A percentile compares a stretch with the other conserved stretches of the same genome.
These are phyloP conservation scores for Fusarium coicis DNA, from an alignment of 2,329 filamentous ascomycete genomes.

Conservation along the genomic window DNA sequence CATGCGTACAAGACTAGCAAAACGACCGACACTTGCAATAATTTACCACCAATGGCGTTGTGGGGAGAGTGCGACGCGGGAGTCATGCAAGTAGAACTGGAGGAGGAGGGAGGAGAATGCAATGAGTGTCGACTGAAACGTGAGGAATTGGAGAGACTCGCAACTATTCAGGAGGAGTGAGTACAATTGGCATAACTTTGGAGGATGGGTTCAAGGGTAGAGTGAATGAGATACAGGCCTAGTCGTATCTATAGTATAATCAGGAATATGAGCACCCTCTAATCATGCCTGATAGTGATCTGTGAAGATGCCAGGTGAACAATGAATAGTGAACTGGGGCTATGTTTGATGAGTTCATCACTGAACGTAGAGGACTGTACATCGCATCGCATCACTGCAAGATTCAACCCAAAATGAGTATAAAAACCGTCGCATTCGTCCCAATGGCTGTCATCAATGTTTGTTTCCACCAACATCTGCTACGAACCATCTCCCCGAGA, in stretches of 20 bases:
- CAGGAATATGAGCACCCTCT: accelerated
- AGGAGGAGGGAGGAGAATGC: background rate
- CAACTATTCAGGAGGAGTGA: background rate
- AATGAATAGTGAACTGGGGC: background rate
- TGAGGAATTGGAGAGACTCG: background rate
- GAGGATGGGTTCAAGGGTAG: accelerated
- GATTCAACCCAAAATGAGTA: no score
- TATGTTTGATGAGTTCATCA: background rate
- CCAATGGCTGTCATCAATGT: no score
- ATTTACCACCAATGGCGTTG: background rate
- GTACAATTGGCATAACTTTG: background rate
- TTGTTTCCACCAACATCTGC: accelerated
- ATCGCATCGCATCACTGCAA: accelerated
- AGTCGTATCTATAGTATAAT: accelerated
- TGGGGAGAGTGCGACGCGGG: background rate
- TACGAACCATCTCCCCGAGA: accelerated
- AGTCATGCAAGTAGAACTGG: background rate
- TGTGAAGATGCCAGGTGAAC: accelerated
- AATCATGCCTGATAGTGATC: accelerated
- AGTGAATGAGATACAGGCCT: accelerated
- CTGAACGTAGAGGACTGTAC: accelerated
- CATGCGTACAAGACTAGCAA: background rate
- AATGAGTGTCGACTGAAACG: background rate
- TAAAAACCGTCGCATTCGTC: no score
- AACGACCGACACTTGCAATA: background rate